Conservation (phyloP, 2,329 filamentous ascomycete genomes). For the Pseudocercospora crystallina region DNA sequence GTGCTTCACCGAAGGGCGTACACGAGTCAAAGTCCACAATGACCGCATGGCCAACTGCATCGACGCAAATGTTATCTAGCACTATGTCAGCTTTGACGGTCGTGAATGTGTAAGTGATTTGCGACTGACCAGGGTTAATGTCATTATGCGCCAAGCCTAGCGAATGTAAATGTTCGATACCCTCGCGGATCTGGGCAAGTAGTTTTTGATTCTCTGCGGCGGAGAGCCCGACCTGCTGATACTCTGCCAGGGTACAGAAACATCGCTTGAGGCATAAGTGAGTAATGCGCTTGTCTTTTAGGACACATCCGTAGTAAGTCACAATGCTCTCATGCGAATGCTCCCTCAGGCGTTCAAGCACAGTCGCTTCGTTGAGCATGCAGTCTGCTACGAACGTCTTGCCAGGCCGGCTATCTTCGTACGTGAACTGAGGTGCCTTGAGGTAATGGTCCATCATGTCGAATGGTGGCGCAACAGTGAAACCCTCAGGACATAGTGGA, state of each 20-base stretch:
- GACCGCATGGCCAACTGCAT: slow-evolving; percentile 31
- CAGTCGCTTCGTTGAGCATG: slow-evolving; percentile 28
- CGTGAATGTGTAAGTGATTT: no score
- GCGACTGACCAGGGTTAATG: slow-evolving; percentile 19
- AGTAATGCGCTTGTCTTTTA: slow-evolving; percentile 29
- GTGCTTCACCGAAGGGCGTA: slow-evolving; percentile 28
- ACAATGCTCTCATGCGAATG: slow-evolving; percentile 34
- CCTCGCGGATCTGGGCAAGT: slow-evolving; percentile 28
- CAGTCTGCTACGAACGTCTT: slow-evolving; percentile 32
- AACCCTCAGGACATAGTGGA: slow-evolving; percentile 22
- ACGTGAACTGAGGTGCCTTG: slow-evolving; percentile 34
- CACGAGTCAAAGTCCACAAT: slow-evolving; percentile 42
- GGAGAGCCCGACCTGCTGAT: slow-evolving; percentile 20
- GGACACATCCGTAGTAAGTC: slow-evolving; percentile 32
- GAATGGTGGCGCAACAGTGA: slow-evolving; percentile 21
- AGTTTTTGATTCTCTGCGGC: slow-evolving; percentile 22
- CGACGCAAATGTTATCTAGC: slow-evolving; percentile 36
- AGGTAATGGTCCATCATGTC: slow-evolving; percentile 28
- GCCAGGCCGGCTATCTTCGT: slow-evolving; percentile 29
- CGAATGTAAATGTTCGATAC: slow-evolving; percentile 37
- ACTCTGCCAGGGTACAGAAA: slow-evolving; percentile 27
- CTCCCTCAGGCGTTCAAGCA: slow-evolving; percentile 28
- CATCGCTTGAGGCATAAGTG: slow-evolving; percentile 32
- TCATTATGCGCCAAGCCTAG: slow-evolving; percentile 32
- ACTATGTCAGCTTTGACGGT: not conserved